Conservation (phyloP, 352 stramenopile species). For the Phytophthora vignae region DNA sequence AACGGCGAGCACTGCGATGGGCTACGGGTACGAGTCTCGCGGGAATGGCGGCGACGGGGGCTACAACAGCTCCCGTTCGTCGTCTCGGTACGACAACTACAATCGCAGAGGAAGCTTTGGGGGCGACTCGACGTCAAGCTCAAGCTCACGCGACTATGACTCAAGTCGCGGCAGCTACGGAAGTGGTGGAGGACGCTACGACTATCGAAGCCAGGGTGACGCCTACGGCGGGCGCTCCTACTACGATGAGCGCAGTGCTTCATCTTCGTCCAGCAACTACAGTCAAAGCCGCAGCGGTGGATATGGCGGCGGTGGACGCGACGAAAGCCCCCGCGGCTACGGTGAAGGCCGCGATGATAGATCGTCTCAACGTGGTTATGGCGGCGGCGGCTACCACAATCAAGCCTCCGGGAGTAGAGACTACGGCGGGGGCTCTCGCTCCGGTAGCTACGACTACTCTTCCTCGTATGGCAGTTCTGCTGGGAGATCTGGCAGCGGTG, state of each 20-base stretch:
- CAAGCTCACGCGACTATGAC: conserved; percentile 10
- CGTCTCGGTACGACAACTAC: conserved; percentile 12
- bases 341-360: not conserved
- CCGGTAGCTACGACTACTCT: conserved; percentile 9
- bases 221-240: conserved; percentile 10
- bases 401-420: conserved; percentile 5
- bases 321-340: not conserved
- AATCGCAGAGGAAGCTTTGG: conserved; percentile 4
- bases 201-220: conserved; percentile 16
- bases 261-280: not conserved
- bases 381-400: not conserved
- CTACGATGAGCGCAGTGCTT: conserved; percentile 1
- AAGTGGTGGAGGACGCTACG: not conserved
- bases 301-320: not conserved
- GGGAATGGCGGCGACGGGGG: not conserved
- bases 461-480: conserved; percentile 8
- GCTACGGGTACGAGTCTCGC: conserved; percentile 18
- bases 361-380: not conserved
- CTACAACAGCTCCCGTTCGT: conserved; percentile 10
- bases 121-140: conserved; percentile 5
- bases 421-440: conserved; percentile 3
- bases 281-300: conserved; percentile 1
- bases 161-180: conserved; percentile 6
- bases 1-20: conserved; percentile 1
- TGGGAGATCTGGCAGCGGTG: conserved; percentile 2